Evolutionary conservation across 331 rosid genomes (phyloP).

Genomic region (Ulmus americana): DNA sequence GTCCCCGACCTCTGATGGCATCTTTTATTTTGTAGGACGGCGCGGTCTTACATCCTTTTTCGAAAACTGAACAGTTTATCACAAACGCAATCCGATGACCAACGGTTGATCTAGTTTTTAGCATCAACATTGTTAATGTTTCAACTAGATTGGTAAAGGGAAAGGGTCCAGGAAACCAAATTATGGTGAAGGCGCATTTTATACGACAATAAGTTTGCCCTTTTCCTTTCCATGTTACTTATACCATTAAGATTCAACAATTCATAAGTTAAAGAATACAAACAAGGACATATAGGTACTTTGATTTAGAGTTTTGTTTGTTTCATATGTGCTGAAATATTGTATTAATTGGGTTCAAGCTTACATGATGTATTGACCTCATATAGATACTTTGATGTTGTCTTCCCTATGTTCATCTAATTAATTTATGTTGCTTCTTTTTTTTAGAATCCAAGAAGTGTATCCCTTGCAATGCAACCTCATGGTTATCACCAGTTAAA

Average conservation of each 20-base stretch:
- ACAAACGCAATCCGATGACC: too few species aligned
- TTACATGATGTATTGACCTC: neutral
- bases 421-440: slow-evolving; percentile 23
- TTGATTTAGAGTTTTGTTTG: neutral
- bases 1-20: too few species aligned
- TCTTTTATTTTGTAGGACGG: too few species aligned
- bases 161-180: slow-evolving; percentile 39
- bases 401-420: neutral
- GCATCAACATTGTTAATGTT: slow-evolving; percentile 1
- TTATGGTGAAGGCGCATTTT: slow-evolving; percentile 43
- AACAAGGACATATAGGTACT: neutral
- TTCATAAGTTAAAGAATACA: neutral
- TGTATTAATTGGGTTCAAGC: neutral
- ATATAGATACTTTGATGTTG: neutral
- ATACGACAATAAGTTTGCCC: slow-evolving; percentile 34
- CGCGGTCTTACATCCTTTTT: too few species aligned
- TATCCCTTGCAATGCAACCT: slow-evolving; percentile 55
- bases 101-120: too few species aligned
- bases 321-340: neutral
- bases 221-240: slow-evolving; percentile 9
- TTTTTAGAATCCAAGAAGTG: slow-evolving; percentile 53
- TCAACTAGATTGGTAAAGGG: slow-evolving; percentile 39
- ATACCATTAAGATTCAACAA: neutral
- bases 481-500: slow-evolving; percentile 51
- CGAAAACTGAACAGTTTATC: too few species aligned